A percentile compares a stretch with the other conserved stretches of the same genome.
Conservation (phyloP, 306 rosid genomes). For the Urtica urens region DNA sequence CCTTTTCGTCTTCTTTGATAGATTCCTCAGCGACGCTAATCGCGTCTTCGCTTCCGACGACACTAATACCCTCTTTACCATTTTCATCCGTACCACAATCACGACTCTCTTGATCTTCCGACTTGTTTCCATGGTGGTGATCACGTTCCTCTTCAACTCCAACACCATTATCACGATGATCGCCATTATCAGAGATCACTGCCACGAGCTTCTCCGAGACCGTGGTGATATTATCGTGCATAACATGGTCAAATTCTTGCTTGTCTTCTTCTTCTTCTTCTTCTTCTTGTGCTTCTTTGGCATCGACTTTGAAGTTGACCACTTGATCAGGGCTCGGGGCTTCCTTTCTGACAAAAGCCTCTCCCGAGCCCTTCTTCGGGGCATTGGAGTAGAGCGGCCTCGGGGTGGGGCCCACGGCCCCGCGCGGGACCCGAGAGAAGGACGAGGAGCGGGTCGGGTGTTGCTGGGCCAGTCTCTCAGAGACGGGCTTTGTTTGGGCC, state of each 20-base stretch:
- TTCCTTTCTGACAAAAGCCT: constrained; percentile 19
- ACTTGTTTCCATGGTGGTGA: background rate
- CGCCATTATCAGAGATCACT: background rate
- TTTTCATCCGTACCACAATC: constrained; percentile 4
- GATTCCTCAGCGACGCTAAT: background rate
- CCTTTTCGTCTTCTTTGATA: background rate
- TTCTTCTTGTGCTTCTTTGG: no score
- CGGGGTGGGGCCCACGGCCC: constrained; percentile 16
- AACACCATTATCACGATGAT: background rate
- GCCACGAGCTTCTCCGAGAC: constrained; percentile 13
- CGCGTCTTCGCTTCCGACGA: background rate
- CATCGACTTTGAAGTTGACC: no score
- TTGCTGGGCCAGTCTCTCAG: constrained; percentile 18
- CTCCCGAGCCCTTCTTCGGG: constrained; percentile 14
- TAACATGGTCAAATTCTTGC: background rate
- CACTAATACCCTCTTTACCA: constrained; percentile 10
- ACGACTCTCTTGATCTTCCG: background rate
- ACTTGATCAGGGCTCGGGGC: no score
- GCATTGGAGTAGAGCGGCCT: constrained; percentile 9
- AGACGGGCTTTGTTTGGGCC: constrained; percentile 29
- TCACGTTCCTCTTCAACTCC: background rate
- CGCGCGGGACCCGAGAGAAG: constrained; percentile 4
- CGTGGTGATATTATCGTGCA: constrained; percentile 17
- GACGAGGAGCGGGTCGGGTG: constrained; percentile 13
- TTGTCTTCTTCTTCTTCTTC: constrained; percentile 17